Conservation (phyloP, 441 rosid genomes). For the Adansonia grandidieri region DNA sequence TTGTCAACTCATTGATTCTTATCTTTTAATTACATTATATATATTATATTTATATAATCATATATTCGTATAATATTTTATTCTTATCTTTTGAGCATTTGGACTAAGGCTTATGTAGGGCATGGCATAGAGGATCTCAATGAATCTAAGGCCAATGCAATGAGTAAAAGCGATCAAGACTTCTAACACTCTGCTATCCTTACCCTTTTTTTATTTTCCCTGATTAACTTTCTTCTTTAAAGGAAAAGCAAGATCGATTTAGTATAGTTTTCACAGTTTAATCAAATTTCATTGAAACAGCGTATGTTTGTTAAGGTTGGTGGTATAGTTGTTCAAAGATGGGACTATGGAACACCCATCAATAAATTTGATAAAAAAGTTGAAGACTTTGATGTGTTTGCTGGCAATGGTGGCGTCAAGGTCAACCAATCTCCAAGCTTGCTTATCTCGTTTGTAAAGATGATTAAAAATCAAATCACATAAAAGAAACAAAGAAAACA, state of each 20-base stretch:
- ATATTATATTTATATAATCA: too few species aligned
- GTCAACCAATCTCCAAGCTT: too few species aligned
- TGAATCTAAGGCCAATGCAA: neutral
- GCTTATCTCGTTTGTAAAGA: too few species aligned
- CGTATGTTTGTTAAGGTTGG: neutral
- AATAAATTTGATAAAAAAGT: neutral
- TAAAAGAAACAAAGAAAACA: neutral
- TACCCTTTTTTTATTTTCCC: too few species aligned
- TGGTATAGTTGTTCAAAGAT: neutral
- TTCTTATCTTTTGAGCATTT: neutral
- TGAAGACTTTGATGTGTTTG: neutral
- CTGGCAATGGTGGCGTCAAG: neutral
- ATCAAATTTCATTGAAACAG: neutral
- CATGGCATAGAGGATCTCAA: neutral
- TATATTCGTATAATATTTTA: too few species aligned
- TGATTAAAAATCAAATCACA: too few species aligned
- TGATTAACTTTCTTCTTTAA: neutral
- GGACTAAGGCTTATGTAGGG: neutral
- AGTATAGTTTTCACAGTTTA: neutral
- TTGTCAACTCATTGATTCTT: neutral
- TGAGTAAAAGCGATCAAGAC: neutral
- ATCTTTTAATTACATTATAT: too few species aligned
- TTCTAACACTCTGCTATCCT: too few species aligned
- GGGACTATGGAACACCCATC: neutral
- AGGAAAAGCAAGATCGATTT: neutral